Evolutionary conservation across 257 asterid species (phyloP).

Genomic region (Penstemon davidsonii): DNA sequence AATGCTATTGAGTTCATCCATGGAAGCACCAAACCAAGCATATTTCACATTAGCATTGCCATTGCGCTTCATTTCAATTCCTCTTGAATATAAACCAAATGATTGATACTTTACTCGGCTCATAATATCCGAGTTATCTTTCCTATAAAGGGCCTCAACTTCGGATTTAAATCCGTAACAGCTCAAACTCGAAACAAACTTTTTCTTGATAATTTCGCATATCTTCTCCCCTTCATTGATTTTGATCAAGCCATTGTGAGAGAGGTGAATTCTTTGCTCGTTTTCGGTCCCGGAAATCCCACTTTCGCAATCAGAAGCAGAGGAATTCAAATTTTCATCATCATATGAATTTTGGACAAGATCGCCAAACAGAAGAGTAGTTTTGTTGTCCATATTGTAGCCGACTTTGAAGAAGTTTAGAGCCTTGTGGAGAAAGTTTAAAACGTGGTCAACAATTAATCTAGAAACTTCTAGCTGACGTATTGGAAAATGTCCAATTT

Average conservation of each 20-base stretch:
- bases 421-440: constrained; percentile 26
- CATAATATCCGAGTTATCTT: constrained; percentile 28
- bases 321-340: constrained; percentile 3
- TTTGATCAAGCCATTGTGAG: constrained; percentile 25
- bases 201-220: constrained; percentile 30
- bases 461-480: constrained; percentile 5
- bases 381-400: constrained; percentile 19
- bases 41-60: constrained; percentile 53
- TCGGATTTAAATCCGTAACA: constrained; percentile 24
- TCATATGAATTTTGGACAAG: constrained; percentile 12
- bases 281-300: constrained; percentile 37
- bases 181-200: constrained; percentile 37
- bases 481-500: constrained; percentile 22
- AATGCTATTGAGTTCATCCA: constrained; percentile 34
- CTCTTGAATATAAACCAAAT: constrained; percentile 39
- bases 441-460: constrained; percentile 33
- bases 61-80: constrained; percentile 40
- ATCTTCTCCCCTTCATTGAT: constrained; percentile 32
- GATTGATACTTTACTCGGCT: constrained; percentile 37
- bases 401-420: constrained; percentile 24
- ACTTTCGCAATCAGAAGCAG: constrained; percentile 56
- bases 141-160: constrained; percentile 38
- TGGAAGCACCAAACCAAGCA: constrained; percentile 59
- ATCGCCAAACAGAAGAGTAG: constrained; percentile 27
- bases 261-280: not conserved